Percentiles rank a stretch among this genome's conserved stretches.
Conservation (phyloP, 768 basidiomycete species). For the Sporobolomyces pararoseus region DNA sequence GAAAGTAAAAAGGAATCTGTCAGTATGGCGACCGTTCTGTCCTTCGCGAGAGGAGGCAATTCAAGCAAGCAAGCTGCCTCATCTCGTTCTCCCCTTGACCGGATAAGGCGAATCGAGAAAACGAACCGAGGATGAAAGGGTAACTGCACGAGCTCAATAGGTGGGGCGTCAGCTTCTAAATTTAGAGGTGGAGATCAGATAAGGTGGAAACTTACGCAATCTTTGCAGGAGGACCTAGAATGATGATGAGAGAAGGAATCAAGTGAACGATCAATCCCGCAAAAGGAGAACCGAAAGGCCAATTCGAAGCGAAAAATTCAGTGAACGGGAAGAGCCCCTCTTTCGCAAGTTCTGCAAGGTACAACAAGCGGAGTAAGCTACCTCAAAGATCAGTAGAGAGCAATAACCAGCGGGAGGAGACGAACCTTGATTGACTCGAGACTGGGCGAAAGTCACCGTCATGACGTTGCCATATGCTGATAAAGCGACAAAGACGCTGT, state of each 20-base stretch:
- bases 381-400: too few species aligned
- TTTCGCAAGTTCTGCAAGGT: slow-evolving; percentile 57
- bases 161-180: too few species aligned
- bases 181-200: too few species aligned
- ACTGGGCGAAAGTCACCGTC: slow-evolving; percentile 54
- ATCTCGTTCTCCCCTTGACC: too few species aligned
- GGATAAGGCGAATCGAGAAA: too few species aligned
- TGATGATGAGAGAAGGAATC: slow-evolving; percentile 53
- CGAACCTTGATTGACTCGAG: slow-evolving; percentile 56
- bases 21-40: too few species aligned
- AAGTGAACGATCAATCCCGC: slow-evolving; percentile 51
- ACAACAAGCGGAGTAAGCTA: too few species aligned
- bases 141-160: too few species aligned
- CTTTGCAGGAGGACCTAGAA: slow-evolving; percentile 23
- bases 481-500: slow-evolving; percentile 1
- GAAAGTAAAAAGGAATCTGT: too few species aligned
- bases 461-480: slow-evolving; percentile 47
- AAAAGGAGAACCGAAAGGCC: slow-evolving; percentile 7
- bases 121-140: slow-evolving; percentile 56
- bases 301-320: slow-evolving; percentile 56
- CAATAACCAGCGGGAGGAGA: neutral
- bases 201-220: slow-evolving; percentile 44
- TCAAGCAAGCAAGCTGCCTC: too few species aligned
- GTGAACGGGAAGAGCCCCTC: slow-evolving; percentile 63
- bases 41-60: too few species aligned